phyloP scores from a whole-genome alignment of 805 yeast genomes.

The Saccharomycopsis selenospora region DNA sequence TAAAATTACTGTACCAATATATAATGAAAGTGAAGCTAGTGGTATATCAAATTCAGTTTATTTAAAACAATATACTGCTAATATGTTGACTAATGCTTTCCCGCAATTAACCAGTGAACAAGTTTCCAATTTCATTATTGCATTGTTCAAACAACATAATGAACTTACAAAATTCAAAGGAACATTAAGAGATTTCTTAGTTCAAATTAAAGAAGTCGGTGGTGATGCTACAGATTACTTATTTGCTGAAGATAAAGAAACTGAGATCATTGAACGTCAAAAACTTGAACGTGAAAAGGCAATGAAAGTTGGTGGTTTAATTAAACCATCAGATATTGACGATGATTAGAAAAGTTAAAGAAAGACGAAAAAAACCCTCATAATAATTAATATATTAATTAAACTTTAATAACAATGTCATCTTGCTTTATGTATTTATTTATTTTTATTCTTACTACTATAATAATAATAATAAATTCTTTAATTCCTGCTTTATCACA shows the following conservation, averaged over 20 bases:
- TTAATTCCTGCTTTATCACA: too few relatives aligned
- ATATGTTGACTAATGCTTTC: constrained; percentile 81
- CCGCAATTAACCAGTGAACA: constrained; percentile 84
- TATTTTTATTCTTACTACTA: too few relatives aligned
- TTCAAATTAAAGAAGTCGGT: constrained; percentile 91
- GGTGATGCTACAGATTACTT: constrained; percentile 89
- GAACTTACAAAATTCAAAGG: constrained; percentile 74
- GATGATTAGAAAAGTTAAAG: constrained; percentile 55
- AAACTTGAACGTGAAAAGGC: constrained; percentile 74
- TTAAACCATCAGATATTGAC: constrained; percentile 92
- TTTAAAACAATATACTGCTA: constrained; percentile 72
- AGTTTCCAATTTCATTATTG: constrained; percentile 71
- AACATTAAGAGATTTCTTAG: constrained; percentile 87
- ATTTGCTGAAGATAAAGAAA: constrained; percentile 54
- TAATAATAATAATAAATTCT: too few relatives aligned
- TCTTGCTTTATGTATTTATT: too few relatives aligned
- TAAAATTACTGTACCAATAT: constrained; percentile 70
- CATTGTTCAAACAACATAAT: constrained; percentile 63
- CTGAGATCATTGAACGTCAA: constrained; percentile 61
- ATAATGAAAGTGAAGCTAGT: constrained; percentile 66
- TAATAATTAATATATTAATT: too few relatives aligned
- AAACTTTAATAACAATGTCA: too few relatives aligned
- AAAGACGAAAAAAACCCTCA: too few relatives aligned
- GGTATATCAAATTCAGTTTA: constrained; percentile 80
- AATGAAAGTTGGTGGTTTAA: constrained; percentile 80